A percentile compares a stretch with the other conserved stretches of the same genome.
Evolutionary conservation across 2,329 filamentous ascomycete genomes (phyloP).

Genomic region (Aspergillus sp.): DNA sequence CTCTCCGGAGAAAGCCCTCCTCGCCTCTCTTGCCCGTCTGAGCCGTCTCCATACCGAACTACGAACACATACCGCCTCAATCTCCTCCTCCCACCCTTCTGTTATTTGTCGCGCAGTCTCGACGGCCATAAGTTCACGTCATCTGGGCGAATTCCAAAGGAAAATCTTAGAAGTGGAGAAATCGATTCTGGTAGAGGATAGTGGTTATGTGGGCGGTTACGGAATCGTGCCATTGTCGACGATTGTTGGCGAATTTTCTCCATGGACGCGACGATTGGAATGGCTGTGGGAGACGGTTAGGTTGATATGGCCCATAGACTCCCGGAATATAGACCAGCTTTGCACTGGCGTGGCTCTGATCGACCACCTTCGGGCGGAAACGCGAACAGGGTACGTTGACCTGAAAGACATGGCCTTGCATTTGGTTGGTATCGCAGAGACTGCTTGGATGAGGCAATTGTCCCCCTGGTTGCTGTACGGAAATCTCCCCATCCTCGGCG

Average conservation of each 20-base stretch:
- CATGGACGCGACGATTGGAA: constrained; percentile 79
- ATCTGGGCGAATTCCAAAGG: constrained; percentile 77
- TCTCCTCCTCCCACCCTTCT: constrained; percentile 72
- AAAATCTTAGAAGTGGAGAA: constrained; percentile 84
- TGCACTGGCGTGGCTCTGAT: constrained; percentile 75
- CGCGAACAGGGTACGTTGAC: constrained; percentile 86
- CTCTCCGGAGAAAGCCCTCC: constrained; percentile 78
- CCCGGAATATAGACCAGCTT: constrained; percentile 30
- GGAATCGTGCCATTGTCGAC: constrained; percentile 89
- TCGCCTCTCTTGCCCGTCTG: constrained; percentile 74
- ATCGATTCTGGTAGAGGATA: constrained; percentile 73
- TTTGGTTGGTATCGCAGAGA: constrained; percentile 77
- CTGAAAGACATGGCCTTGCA: constrained; percentile 75
- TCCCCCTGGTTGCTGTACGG: constrained; percentile 92
- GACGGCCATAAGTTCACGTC: constrained; percentile 70
- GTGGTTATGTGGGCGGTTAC: constrained; percentile 82
- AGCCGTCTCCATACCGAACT: constrained; percentile 76
- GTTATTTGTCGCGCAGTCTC: constrained; percentile 86
- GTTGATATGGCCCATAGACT: constrained; percentile 61
- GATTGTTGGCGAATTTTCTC: constrained; percentile 80
- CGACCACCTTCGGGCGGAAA: constrained; percentile 71
- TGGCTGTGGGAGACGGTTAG: constrained; percentile 78
- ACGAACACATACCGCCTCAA: constrained; percentile 65
- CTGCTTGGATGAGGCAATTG: constrained; percentile 86
- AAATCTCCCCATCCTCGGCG: constrained; percentile 73